phyloP scores from a whole-genome alignment of 306 rosid genomes.

The Malus fusca region DNA sequence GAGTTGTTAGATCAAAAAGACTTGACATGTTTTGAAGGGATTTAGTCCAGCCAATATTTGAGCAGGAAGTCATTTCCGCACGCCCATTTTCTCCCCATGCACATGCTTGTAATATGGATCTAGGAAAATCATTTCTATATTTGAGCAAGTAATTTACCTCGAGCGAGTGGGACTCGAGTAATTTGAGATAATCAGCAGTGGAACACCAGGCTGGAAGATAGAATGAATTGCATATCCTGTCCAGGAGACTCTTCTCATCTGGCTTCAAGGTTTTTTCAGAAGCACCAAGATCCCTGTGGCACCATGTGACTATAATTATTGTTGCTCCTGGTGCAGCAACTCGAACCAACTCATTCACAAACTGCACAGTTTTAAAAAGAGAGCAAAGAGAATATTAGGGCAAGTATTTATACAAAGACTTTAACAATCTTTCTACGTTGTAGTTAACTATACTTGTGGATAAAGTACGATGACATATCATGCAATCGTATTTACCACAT shows the following conservation, averaged over 20 bases:
- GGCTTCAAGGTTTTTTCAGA: constrained; percentile 49
- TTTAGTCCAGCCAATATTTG: neutral
- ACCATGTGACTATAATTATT: constrained; percentile 86
- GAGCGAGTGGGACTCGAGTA: constrained; percentile 48
- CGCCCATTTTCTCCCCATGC: neutral
- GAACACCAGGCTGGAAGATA: constrained; percentile 98
- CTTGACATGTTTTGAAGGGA: neutral
- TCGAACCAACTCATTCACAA: constrained; percentile 72
- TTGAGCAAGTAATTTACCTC: constrained; percentile 31
- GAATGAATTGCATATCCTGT: constrained; percentile 64
- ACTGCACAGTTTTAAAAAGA: constrained; percentile 36
- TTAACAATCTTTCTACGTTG: neutral
- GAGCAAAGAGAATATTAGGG: neutral
- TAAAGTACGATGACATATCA: too few relatives aligned
- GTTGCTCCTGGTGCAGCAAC: constrained; percentile 89
- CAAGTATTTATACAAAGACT: neutral
- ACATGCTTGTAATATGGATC: neutral
- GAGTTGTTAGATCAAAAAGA: neutral
- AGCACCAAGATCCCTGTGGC: constrained; percentile 79
- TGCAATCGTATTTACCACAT: too few relatives aligned
- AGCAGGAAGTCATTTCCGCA: neutral
- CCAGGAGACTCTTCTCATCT: constrained; percentile 62
- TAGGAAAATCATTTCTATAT: neutral
- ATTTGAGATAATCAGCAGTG: constrained; percentile 59
- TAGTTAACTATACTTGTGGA: too few relatives aligned